Conservation (phyloP, 345 rosid genomes). For the Euphorbia tirucalli region DNA sequence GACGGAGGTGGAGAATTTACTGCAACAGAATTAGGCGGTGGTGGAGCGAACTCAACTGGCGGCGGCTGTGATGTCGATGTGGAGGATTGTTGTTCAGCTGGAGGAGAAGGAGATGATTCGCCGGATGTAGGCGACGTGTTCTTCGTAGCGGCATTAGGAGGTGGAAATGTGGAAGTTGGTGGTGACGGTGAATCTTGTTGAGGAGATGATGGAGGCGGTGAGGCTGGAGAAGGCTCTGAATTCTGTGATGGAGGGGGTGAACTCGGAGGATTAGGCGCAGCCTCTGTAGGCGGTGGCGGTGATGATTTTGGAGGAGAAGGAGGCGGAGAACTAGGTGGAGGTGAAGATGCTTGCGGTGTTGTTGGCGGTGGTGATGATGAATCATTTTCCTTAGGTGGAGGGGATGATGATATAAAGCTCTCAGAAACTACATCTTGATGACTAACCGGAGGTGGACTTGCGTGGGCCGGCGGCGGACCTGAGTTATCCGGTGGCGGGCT, state of each 20-base stretch:
- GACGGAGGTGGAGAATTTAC: slow-evolving; percentile 13
- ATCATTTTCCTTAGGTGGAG: slow-evolving; percentile 8
- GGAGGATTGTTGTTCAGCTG: not conserved
- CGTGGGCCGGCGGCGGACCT: not conserved
- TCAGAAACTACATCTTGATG: not conserved
- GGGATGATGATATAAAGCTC: not conserved
- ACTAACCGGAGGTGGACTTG: not conserved
- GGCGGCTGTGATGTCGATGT: slow-evolving; percentile 6
- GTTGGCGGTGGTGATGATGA: slow-evolving; percentile 23
- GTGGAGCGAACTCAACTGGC: not conserved
- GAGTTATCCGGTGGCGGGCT: not conserved
- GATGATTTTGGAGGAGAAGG: slow-evolving; percentile 10
- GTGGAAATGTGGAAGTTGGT: slow-evolving; percentile 16
- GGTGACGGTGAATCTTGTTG: slow-evolving; percentile 21
- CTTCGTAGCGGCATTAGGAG: not conserved
- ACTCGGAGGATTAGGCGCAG: not conserved
- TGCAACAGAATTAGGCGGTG: slow-evolving; percentile 1
- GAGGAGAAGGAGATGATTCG: slow-evolving; percentile 9
- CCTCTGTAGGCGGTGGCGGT: slow-evolving; percentile 19
- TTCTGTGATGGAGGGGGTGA: slow-evolving; percentile 22
- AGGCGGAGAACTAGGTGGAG: slow-evolving; percentile 18
- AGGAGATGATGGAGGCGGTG: slow-evolving; percentile 8
- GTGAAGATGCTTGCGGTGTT: slow-evolving; percentile 15
- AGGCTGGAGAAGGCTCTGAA: slow-evolving; percentile 16
- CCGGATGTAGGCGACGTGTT: slow-evolving; percentile 9